A percentile compares a stretch with the other conserved stretches of the same genome.
Evolutionary conservation across 148 eudicot genomes (phyloP).

Genomic region (Linanthus parryae): DNA sequence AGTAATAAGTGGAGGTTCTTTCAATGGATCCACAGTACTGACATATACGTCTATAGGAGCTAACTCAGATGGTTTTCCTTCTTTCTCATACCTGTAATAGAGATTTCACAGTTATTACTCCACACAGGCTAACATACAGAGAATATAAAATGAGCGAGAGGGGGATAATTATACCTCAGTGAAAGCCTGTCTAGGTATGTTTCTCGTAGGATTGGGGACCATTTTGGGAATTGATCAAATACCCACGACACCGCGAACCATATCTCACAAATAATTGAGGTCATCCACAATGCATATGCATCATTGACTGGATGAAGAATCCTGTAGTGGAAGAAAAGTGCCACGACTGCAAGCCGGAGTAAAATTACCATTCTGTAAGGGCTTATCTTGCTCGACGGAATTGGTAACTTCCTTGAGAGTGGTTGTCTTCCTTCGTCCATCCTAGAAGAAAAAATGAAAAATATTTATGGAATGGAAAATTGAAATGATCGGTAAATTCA

Average conservation of each 20-base stretch:
- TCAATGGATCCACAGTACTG: slow-evolving; percentile 90
- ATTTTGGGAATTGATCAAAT: slow-evolving; percentile 95
- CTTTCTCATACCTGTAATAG: slow-evolving; percentile 74
- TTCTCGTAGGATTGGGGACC: slow-evolving; percentile 89
- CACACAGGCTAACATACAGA: background rate
- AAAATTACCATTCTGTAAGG: slow-evolving; percentile 85
- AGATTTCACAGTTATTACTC: background rate
- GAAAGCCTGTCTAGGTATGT: slow-evolving; percentile 96
- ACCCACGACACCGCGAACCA: slow-evolving; percentile 98
- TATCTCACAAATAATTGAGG: slow-evolving; percentile 89
- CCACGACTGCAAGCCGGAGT: slow-evolving; percentile 69
- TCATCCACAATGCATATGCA: slow-evolving; percentile 86
- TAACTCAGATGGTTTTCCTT: slow-evolving; percentile 84
- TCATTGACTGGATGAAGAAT: slow-evolving; percentile 82
- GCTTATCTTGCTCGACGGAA: slow-evolving; percentile 88
- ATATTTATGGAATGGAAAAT: background rate
- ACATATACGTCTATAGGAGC: slow-evolving; percentile 75
- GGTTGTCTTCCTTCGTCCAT: slow-evolving; percentile 99
- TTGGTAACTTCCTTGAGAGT: slow-evolving; percentile 83
- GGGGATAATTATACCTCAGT: slow-evolving; percentile 46
- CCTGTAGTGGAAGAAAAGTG: slow-evolving; percentile 83
- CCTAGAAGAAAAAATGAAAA: slow-evolving; percentile 30
- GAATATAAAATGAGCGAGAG: background rate
- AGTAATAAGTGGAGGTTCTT: slow-evolving; percentile 92
- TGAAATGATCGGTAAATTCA: background rate